These are phyloP conservation scores for Saksenaea vasiformis DNA, from an alignment of 371 early-diverging fungal species.

Conservation along the genomic window DNA sequence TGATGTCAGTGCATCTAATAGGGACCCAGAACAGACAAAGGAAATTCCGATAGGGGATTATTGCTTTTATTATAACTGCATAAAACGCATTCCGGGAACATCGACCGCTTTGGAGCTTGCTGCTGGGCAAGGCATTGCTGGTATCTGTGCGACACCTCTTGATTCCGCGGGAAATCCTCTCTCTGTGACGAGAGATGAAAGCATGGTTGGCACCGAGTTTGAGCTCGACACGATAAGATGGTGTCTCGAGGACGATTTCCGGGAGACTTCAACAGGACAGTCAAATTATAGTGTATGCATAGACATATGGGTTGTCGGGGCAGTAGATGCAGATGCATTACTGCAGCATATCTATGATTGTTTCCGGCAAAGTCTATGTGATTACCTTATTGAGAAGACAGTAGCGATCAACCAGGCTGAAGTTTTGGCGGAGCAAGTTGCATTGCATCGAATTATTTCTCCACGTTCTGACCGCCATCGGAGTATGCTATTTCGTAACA, in stretches of 20 bases:
- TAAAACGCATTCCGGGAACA: constrained; percentile 38
- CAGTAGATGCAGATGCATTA: constrained; percentile 57
- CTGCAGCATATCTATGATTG: constrained; percentile 58
- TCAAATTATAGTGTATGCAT: constrained; percentile 53
- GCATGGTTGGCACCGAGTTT: constrained; percentile 16
- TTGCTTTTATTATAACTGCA: constrained; percentile 53
- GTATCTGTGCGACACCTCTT: constrained; percentile 65
- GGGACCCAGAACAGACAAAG: constrained; percentile 7
- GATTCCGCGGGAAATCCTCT: constrained; percentile 45
- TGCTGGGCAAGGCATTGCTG: constrained; percentile 75
- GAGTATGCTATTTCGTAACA: constrained; percentile 44
- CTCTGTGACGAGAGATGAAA: constrained; percentile 17
- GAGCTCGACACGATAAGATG: constrained; percentile 28
- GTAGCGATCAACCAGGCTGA: constrained; percentile 47
- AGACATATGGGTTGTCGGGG: constrained; percentile 75
- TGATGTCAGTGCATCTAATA: neutral
- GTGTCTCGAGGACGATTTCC: constrained; percentile 38
- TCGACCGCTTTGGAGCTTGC: constrained; percentile 37
- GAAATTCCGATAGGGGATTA: constrained; percentile 21
- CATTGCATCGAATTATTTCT: constrained; percentile 16
- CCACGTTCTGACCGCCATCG: constrained; percentile 19
- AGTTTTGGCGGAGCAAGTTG: constrained; percentile 19
- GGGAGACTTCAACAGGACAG: constrained; percentile 23
- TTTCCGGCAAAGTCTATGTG: constrained; percentile 66
- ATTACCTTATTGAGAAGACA: constrained; percentile 73